phyloP scores from a whole-genome alignment of 768 basidiomycete species.

The Erythrobasidium yunnanense region DNA sequence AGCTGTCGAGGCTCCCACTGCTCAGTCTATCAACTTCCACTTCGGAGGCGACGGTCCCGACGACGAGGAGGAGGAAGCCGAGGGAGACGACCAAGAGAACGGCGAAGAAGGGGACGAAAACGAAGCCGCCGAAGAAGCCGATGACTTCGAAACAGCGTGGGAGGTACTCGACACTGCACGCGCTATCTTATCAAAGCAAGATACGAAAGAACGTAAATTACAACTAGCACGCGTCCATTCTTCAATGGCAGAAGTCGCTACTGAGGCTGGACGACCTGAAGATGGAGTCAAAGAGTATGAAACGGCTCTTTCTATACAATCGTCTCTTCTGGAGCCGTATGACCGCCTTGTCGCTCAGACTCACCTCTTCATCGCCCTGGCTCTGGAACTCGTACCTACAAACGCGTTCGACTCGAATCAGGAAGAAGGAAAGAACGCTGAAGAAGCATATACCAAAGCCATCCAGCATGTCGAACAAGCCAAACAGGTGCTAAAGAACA shows the following conservation, averaged over 20 bases:
- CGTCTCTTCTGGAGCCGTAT: constrained; percentile 18
- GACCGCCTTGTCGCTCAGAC: constrained; percentile 35
- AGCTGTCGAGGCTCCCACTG: constrained; percentile 29
- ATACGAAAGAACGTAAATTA: constrained; percentile 47
- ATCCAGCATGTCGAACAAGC: constrained; percentile 9
- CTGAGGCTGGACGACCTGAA: constrained; percentile 58
- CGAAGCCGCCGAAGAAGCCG: constrained; percentile 59
- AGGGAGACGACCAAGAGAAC: constrained; percentile 48
- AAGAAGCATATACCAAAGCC: background rate
- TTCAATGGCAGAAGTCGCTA: constrained; percentile 83
- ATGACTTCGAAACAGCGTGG: constrained; percentile 97
- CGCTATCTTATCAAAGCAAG: constrained; percentile 61
- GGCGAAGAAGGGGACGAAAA: constrained; percentile 58
- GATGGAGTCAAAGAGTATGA: constrained; percentile 34
- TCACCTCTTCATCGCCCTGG: constrained; percentile 28
- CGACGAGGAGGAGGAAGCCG: constrained; percentile 37
- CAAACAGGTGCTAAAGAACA: background rate
- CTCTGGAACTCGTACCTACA: constrained; percentile 23
- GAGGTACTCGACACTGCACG: constrained; percentile 91
- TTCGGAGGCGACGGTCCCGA: constrained; percentile 74
- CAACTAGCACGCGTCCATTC: constrained; percentile 86
- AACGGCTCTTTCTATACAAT: constrained; percentile 25
- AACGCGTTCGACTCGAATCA: constrained; percentile 1
- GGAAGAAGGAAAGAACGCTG: background rate
- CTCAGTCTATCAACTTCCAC: constrained; percentile 56